Evolutionary conservation across 495 filamentous ascomycete genomes (phyloP), one percentile per base, ranked within the genome.

Genomic region (Talaromyces borbonicus): DNA sequence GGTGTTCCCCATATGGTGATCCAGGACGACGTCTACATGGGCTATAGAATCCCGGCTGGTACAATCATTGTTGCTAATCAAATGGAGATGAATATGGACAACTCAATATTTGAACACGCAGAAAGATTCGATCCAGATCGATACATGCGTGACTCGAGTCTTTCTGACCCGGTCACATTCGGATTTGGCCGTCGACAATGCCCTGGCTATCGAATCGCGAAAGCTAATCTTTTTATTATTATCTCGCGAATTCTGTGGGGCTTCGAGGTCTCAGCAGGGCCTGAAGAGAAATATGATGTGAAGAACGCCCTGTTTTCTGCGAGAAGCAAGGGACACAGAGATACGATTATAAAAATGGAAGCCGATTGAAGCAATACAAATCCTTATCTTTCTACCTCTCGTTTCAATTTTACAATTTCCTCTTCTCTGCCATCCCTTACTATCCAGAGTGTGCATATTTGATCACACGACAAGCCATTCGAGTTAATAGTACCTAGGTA

Each of bases 231-330:
- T 23, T 70, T 67, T 48, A 47, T 75, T 0, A 61, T 57, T 22
- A 57, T 71, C 11, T 58, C 72, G 8, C 57, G 71, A 20, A 55
- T 77, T 27, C 46, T 79, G 6, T 79, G 76, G 76, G 73, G 57
- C 0, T 78, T 73, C 48, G 57, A 75, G 31, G 59, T 77, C n/a
- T n/a, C n/a, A n/a, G n/a, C n/a, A n/a, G n/a, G n/a, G n/a, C n/a
- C n/a, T n/a, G n/a, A n/a, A n/a, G n/a, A n/a, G n/a, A n/a, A n/a
- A n/a, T n/a, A n/a, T n/a, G n/a, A n/a, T n/a, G n/a, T n/a, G n/a
- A n/a, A n/a, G n/a, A n/a, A n/a, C n/a, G n/a, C n/a, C n/a, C n/a
- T n/a, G n/a, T n/a, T n/a, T n/a, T n/a, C n/a, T n/a, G n/a, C n/a
- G n/a, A n/a, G n/a, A n/a, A n/a, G n/a, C n/a, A n/a, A n/a, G n/a